A percentile compares a stretch with the other conserved stretches of the same genome.
These are phyloP conservation scores for Polygonum aviculare DNA, from an alignment of 148 eudicot species.

Conservation along the genomic window DNA sequence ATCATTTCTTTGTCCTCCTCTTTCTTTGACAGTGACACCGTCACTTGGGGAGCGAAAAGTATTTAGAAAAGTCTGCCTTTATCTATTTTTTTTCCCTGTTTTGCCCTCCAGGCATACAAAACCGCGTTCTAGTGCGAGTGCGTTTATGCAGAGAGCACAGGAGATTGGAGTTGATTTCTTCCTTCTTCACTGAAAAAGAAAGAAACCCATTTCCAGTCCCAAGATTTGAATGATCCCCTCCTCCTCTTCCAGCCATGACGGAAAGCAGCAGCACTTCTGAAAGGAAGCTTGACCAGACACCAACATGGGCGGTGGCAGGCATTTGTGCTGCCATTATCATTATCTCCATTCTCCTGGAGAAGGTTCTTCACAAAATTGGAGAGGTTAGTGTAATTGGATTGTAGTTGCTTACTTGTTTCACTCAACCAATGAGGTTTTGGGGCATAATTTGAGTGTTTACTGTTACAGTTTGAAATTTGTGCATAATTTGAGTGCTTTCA, in stretches of 20 bases:
- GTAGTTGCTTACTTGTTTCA: background rate
- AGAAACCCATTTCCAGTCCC: background rate
- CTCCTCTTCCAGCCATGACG: background rate
- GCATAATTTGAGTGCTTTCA: background rate
- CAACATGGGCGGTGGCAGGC: conserved; percentile 83
- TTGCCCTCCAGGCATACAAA: background rate
- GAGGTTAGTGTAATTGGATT: conserved; percentile 22
- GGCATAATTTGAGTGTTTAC: background rate
- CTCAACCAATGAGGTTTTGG: background rate
- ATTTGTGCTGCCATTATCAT: conserved; percentile 55
- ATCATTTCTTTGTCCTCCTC: background rate
- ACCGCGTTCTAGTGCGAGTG: background rate
- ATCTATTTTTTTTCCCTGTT: background rate
- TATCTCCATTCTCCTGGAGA: conserved; percentile 63
- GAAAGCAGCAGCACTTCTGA: conserved; percentile 11
- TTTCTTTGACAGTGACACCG: background rate
- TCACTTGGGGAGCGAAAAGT: too few species aligned
- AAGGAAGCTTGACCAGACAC: conserved; percentile 72
- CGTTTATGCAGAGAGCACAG: background rate
- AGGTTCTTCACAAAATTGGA: conserved; percentile 45
- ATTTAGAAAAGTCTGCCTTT: too few species aligned
- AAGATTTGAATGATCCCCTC: too few species aligned
- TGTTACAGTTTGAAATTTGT: background rate
- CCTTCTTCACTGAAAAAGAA: background rate
- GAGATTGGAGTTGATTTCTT: background rate